These are phyloP conservation scores for Mayamaea pseudoterrestris DNA, from an alignment of 108 stramenopile species.

Conservation along the genomic window DNA sequence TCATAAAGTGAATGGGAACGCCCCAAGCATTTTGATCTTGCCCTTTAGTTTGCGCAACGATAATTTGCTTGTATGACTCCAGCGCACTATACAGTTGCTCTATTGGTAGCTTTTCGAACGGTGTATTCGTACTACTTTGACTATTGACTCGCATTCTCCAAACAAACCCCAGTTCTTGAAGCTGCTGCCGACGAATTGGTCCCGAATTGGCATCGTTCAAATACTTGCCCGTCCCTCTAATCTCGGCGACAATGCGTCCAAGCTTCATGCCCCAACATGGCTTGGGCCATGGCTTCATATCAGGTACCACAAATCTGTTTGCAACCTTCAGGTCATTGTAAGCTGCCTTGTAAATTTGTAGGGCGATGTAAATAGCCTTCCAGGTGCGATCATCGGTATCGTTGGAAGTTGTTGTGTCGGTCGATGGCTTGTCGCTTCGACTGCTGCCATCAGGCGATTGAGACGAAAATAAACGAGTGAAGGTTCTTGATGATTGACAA, in stretches of 20 bases:
- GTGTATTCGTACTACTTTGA: too few species aligned
- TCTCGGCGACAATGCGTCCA: conserved; percentile 59
- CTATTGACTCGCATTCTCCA: conserved; percentile 62
- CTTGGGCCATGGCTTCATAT: conserved; percentile 73
- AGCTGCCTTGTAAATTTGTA: conserved; percentile 78
- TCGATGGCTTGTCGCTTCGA: background rate
- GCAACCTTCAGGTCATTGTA: conserved; percentile 84
- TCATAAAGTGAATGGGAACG: conserved; percentile 54
- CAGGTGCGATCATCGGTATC: conserved; percentile 8
- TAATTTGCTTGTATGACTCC: too few species aligned
- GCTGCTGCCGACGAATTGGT: conserved; percentile 40
- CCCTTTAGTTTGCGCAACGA: too few species aligned
- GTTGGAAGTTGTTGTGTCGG: background rate
- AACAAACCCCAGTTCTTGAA: conserved; percentile 79
- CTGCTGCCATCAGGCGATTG: too few species aligned
- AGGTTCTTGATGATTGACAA: too few species aligned
- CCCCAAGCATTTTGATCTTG: conserved; percentile 22
- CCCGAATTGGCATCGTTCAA: conserved; percentile 34
- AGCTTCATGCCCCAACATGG: conserved; percentile 64
- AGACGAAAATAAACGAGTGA: too few species aligned
- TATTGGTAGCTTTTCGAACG: too few species aligned
- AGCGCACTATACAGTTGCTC: too few species aligned
- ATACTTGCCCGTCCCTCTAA: conserved; percentile 74
- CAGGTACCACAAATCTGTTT: conserved; percentile 66
- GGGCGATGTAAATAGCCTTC: conserved; percentile 57